Evolutionary conservation across 306 rosid genomes (phyloP), one percentile per base, ranked within the genome.

Genomic region (Rosa persica): DNA sequence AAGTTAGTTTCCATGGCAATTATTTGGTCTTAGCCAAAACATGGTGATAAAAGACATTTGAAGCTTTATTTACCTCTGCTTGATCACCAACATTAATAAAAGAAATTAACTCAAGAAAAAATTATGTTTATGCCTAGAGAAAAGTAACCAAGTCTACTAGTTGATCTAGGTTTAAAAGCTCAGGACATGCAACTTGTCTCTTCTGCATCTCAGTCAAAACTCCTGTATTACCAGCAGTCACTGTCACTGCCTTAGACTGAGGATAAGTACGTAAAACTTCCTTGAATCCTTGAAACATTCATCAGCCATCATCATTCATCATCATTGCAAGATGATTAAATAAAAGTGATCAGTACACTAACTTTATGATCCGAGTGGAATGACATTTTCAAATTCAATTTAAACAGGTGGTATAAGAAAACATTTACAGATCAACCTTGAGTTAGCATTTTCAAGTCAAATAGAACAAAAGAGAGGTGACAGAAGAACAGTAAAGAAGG

Each of bases 241-340:
- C n/a, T n/a, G n/a, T 83, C 87, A 87, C 72, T 78, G 90, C 81
- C 86, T 82, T 87, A 89, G 36, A 85, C 76, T 82, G 91, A 77
- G 61, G 82, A 73, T 82, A 80, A 83, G 88, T 72, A 83, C 81
- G 83, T 47, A 80, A 87, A 81, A 83, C 83, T 83, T 81, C 85
- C 36, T 30, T 85, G 83, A 79, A 81, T 78, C 92, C 85, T 84
- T 86, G 51, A 89, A 89, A 80, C 80, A 90, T 38, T 88, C 83
- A 86, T 89, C 87, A 91, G 36, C 36, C 36, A 30, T 30, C 36
- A 30, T 30, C 97, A 93, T 30, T 30, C 93, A 88, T 91, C 98
- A 86, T 88, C 97, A 87, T 91, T 88, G 94, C 90, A 87, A 85
- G 89, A 97, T 93, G 97, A 85, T 89, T 71, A 80, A 80, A 86